phyloP scores from a whole-genome alignment of 495 filamentous ascomycete species.

The Aspergillus funiculosus region DNA sequence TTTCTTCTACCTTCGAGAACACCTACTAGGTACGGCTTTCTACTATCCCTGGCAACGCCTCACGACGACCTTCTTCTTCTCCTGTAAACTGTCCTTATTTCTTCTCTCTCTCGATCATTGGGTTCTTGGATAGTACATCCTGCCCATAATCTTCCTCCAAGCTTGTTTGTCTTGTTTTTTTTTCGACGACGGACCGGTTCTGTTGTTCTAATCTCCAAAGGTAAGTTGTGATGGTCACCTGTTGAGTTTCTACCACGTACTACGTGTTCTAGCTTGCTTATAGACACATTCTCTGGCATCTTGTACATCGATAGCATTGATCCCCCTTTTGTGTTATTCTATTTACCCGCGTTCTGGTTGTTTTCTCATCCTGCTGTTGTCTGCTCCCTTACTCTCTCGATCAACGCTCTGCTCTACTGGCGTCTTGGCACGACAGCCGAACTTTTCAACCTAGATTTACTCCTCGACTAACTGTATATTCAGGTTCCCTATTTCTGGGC shows the following conservation, averaged over 20 bases:
- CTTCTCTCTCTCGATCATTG: neutral
- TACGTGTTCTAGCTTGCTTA: constrained; percentile 2
- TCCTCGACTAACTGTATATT: constrained; percentile 32
- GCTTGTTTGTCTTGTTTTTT: neutral
- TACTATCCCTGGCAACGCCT: constrained; percentile 36
- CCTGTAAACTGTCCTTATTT: constrained; percentile 10
- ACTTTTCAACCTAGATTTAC: constrained; percentile 23
- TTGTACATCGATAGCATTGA: too few species aligned
- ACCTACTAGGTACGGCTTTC: constrained; percentile 12
- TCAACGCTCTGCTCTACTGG: constrained; percentile 31
- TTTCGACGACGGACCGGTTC: constrained; percentile 10
- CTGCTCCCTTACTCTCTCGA: constrained; percentile 13
- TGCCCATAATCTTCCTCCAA: neutral
- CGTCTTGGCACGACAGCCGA: constrained; percentile 44
- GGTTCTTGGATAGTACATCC: neutral
- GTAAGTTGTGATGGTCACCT: constrained; percentile 17
- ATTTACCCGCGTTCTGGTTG: constrained; percentile 6
- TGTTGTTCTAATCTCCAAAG: constrained; percentile 13
- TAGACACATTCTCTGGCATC: constrained; percentile 10
- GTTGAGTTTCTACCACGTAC: constrained; percentile 9
- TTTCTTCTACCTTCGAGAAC: constrained; percentile 25
- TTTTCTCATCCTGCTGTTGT: constrained; percentile 7
- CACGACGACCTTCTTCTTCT: constrained; percentile 20
- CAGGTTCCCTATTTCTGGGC: constrained; percentile 21
- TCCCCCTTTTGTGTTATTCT: constrained; percentile 6